A percentile compares a stretch with the other conserved stretches of the same genome.
Evolutionary conservation across 805 yeast genomes (phyloP).

Genomic region (Myxozyma melibiosi): DNA sequence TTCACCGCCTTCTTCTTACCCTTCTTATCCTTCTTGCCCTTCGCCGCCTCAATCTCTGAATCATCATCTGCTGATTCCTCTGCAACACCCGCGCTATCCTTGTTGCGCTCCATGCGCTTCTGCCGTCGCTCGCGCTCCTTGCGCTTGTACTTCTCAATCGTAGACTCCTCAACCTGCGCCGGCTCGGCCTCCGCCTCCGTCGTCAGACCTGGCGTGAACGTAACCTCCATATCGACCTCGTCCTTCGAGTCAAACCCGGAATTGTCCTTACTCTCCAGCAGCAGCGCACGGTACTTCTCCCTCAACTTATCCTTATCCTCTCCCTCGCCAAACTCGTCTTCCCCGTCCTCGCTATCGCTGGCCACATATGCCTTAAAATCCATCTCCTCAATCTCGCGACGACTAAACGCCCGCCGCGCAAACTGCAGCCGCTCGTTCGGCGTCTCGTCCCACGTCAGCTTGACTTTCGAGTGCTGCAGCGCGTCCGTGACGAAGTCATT

Average conservation of each 20-base stretch:
- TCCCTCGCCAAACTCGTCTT: constrained; percentile 50
- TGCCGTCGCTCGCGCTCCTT: constrained; percentile 90
- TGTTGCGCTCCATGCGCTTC: constrained; percentile 64
- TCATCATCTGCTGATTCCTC: constrained; percentile 40
- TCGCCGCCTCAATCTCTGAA: constrained; percentile 38
- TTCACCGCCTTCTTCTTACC: constrained; percentile 31
- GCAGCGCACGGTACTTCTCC: constrained; percentile 62
- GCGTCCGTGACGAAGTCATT: constrained; percentile 88
- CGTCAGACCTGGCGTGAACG: constrained; percentile 85
- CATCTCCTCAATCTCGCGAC: constrained; percentile 64
- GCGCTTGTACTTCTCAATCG: constrained; percentile 77
- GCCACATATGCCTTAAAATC: constrained; percentile 93
- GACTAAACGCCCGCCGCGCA: constrained; percentile 79
- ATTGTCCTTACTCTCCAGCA: constrained; percentile 41
- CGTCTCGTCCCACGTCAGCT: constrained; percentile 97
- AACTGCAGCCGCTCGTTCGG: constrained; percentile 83
- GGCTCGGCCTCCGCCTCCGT: constrained; percentile 45
- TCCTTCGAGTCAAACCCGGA: constrained; percentile 49
- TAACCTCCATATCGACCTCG: constrained; percentile 90
- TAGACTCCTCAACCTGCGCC: constrained; percentile 57
- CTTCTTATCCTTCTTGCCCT: constrained; percentile 35
- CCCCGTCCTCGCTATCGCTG: constrained; percentile 62
- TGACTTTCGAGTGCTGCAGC: constrained; percentile 92
- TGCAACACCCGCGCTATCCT: constrained; percentile 48
- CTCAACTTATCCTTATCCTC: constrained; percentile 43